Base-by-base conservation (phyloP, 2,329 filamentous ascomycete species). In the Parasarocladium wereldwijsianum region DNA sequence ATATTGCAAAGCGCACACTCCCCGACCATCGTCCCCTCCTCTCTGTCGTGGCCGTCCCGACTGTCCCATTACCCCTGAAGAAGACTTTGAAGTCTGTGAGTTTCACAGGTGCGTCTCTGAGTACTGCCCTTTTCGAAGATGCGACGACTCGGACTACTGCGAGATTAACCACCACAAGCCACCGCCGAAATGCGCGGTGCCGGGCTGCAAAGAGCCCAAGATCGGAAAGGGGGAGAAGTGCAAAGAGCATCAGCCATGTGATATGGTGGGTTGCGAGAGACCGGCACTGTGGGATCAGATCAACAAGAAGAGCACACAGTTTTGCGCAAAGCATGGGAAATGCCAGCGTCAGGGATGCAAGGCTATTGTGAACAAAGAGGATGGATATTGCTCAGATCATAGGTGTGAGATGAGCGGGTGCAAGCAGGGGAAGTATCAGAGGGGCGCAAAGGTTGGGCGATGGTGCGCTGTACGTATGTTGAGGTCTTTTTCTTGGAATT, bases 361-460 rank as follows among this genome's bases (percentile, higher is more conserved):
- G 10, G 12, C 8, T 14, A 15, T 12, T 6, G 13, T 30, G 6
- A 15, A 9, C 9, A 11, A 7, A 7, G 12, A 15, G 6, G 12
- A 24, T 5, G 5, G 11, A 6, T 14, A 14, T 12, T 30, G 28
- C 13, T 8, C 17, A 4, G 6, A n/a, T 4, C 28, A 30, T 17
- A 5, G 13, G 20, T 30, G 28, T 13, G 8, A 10, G 5, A 4
- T 30, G 4, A 21, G 13, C 13, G 14, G 18, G 5, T 30, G 28
- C 28, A 23, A n/a, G 14, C 9, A 5, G 11, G 28, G 24, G 28
- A 30, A 24, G 28, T 30, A 30, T 16, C 14, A 23, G 9, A 23
- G 28, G 28, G 28, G 24, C 19, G 24, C 12, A 11, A 23, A 17
- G 28, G 24, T 15, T 15, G 14, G 24, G 5, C n/a, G n/a, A n/a